Conservation (phyloP, 2,329 filamentous ascomycete genomes). For the Scortechinia acanthostroma region DNA sequence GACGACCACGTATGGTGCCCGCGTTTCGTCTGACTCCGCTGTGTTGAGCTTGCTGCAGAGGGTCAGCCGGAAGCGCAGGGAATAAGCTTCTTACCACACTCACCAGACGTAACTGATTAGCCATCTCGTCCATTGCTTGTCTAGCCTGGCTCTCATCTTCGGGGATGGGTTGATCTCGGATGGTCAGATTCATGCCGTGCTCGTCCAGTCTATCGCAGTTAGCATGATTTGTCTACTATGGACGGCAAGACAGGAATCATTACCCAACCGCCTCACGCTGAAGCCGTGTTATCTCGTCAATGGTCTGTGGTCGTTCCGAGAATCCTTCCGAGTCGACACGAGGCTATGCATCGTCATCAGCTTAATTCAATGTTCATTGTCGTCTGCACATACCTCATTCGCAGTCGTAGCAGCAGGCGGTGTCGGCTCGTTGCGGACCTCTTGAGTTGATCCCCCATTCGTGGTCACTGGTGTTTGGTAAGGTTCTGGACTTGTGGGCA, state of each 20-base stretch:
- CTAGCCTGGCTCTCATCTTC: constrained; percentile 38
- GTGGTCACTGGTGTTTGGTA: background rate
- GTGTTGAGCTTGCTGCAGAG: constrained; percentile 28
- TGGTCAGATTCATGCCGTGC: constrained; percentile 32
- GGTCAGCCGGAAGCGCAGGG: no score
- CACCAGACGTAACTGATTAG: constrained; percentile 34
- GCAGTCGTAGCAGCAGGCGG: background rate
- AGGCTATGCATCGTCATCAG: constrained; percentile 10
- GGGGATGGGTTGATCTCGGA: constrained; percentile 35
- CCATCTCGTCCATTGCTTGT: constrained; percentile 34
- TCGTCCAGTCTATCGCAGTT: constrained; percentile 25
- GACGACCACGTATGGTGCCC: constrained; percentile 50
- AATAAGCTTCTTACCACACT: constrained; percentile 2
- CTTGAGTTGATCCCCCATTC: background rate
- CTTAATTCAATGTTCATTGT: constrained; percentile 7
- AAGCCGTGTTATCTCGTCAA: constrained; percentile 31
- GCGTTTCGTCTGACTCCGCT: constrained; percentile 32
- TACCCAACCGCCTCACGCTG: constrained; percentile 28
- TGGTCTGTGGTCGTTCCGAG: constrained; percentile 24
- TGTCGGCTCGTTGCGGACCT: background rate
- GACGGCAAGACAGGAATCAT: no score
- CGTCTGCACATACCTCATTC: background rate
- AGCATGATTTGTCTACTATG: background rate
- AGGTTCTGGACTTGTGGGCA: background rate
- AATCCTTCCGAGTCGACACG: constrained; percentile 28